These are phyloP conservation scores for Clavulina sp. DNA, from an alignment of 768 basidiomycete species.

Conservation along the genomic window DNA sequence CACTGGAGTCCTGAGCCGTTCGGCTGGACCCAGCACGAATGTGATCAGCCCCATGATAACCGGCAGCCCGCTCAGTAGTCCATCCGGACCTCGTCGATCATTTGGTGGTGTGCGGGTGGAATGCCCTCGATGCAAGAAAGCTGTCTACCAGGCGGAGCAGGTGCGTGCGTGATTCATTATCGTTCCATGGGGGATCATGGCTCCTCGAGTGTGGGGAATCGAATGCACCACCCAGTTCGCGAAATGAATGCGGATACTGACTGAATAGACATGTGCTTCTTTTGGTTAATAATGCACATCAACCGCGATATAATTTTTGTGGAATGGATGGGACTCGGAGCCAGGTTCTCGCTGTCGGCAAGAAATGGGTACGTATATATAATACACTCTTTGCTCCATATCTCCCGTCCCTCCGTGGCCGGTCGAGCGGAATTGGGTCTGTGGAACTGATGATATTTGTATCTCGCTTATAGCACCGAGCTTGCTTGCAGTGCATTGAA, in stretches of 20 bases:
- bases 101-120: constrained; percentile 20
- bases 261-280: too few species aligned
- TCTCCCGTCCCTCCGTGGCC: neutral
- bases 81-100: constrained; percentile 1
- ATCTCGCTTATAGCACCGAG: constrained; percentile 53
- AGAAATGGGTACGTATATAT: constrained; percentile 30
- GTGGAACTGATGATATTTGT: too few species aligned
- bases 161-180: constrained; percentile 19
- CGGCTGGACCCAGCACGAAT: constrained; percentile 6
- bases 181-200: too few species aligned
- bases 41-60: neutral
- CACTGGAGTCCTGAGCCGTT: too few species aligned
- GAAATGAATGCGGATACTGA: too few species aligned
- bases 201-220: too few species aligned
- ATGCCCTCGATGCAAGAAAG: constrained; percentile 55
- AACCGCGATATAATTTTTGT: neutral
- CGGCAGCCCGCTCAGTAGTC: constrained; percentile 2
- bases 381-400: neutral
- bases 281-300: too few species aligned
- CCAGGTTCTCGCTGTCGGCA: constrained; percentile 64
- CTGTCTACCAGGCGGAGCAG: constrained; percentile 78
- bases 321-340: neutral
- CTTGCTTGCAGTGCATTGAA: constrained; percentile 57
- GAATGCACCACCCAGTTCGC: too few species aligned
- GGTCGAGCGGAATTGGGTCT: too few species aligned